These are phyloP conservation scores for Chenopodium suecicum DNA, from an alignment of 148 eudicot genomes.

Conservation along the genomic window DNA sequence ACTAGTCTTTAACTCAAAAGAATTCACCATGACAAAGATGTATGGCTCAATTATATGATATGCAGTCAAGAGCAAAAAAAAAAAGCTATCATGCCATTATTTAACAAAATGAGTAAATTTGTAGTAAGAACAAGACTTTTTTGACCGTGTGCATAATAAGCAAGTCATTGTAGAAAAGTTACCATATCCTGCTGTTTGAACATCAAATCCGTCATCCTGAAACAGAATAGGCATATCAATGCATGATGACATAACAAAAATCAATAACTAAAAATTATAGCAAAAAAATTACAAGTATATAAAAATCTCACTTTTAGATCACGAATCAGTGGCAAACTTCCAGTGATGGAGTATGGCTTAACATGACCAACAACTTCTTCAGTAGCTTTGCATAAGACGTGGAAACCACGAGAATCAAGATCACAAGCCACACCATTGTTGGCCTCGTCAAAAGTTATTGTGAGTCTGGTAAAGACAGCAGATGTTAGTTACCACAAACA, in stretches of 20 bases:
- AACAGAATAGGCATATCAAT: constrained; percentile 19
- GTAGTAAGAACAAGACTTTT: background rate
- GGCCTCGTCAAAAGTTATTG: constrained; percentile 72
- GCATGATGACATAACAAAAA: background rate
- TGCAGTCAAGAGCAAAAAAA: background rate
- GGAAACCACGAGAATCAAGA: constrained; percentile 89
- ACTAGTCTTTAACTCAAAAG: background rate
- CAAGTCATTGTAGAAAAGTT: constrained; percentile 18
- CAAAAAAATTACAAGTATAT: background rate
- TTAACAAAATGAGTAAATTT: background rate
- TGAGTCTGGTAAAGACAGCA: constrained; percentile 42
- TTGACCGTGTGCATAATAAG: background rate
- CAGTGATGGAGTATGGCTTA: constrained; percentile 94
- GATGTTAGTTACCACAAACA: constrained; percentile 12
- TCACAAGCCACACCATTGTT: constrained; percentile 85
- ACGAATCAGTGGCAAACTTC: constrained; percentile 89
- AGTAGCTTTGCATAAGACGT: constrained; percentile 91
- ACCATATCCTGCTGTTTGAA: constrained; percentile 97
- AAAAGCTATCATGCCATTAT: background rate
- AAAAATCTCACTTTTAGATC: constrained; percentile 64
- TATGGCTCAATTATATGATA: background rate
- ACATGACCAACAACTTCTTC: constrained; percentile 91
- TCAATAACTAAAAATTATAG: background rate
- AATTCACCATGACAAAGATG: background rate
- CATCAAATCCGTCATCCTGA: constrained; percentile 99